Conservation (phyloP, 1,139 yeast species). For the Pneumocystis jirovecii region DNA sequence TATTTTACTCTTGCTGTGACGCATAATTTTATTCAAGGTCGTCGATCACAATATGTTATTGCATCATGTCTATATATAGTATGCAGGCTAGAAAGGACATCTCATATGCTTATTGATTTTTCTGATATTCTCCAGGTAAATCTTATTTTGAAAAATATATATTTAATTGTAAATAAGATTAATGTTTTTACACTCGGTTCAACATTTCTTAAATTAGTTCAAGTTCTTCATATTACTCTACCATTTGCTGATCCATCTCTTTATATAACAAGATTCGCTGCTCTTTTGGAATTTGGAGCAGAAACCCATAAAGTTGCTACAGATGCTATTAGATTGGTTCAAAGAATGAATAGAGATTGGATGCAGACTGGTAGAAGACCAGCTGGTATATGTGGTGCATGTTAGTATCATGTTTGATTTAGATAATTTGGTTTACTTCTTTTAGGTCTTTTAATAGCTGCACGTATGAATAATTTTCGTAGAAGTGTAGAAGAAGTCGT, state of each 20-base stretch:
- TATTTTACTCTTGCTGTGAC: conserved; percentile 81
- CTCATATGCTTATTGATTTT: conserved; percentile 91
- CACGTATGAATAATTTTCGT: conserved; percentile 88
- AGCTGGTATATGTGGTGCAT: conserved; percentile 97
- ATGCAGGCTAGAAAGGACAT: conserved; percentile 79
- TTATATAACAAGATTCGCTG: conserved; percentile 87
- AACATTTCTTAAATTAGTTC: conserved; percentile 80
- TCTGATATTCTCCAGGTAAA: conserved; percentile 56
- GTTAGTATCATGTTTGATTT: conserved; percentile 23
- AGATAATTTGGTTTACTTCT: neutral
- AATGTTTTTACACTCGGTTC: conserved; percentile 93
- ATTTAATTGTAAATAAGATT: conserved; percentile 24
- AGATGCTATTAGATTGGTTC: conserved; percentile 78
- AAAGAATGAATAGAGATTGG: conserved; percentile 90
- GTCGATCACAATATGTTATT: conserved; percentile 84
- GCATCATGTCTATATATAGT: conserved; percentile 92
- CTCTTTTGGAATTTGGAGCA: conserved; percentile 58
- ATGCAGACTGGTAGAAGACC: conserved; percentile 93
- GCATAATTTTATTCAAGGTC: conserved; percentile 83
- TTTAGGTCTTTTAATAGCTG: conserved; percentile 51
- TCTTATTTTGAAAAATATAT: neutral
- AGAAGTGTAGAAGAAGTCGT: conserved; percentile 88
- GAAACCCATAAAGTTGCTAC: conserved; percentile 49
- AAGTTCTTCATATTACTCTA: conserved; percentile 54
- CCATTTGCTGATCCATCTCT: conserved; percentile 91